A percentile compares a stretch with the other conserved stretches of the same genome.
phyloP scores from a whole-genome alignment of 768 basidiomycete species.

The Serendipita vermifera region DNA sequence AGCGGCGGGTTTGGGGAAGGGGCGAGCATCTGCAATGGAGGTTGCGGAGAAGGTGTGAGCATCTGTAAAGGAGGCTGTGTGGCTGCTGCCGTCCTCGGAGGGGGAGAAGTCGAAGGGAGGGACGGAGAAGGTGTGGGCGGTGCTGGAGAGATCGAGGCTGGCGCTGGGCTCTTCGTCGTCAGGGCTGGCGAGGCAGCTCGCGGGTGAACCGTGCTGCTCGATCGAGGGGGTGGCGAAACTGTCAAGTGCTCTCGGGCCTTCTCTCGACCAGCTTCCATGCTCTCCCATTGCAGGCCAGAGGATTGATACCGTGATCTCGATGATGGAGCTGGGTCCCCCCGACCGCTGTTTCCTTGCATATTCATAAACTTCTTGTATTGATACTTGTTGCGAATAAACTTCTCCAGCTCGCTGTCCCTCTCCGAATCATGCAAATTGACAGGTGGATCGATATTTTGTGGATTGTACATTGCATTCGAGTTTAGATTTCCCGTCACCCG shows the following conservation, averaged over 20 bases:
- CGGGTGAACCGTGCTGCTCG: not conserved
- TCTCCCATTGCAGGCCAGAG: not conserved
- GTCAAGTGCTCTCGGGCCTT: not conserved
- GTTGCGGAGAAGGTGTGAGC: not conserved
- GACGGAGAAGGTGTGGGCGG: not conserved
- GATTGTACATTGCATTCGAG: slow-evolving; percentile 70
- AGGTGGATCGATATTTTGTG: slow-evolving; percentile 71
- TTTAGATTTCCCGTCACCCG: slow-evolving; percentile 65
- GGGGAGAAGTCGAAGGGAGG: no score
- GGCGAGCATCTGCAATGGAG: not conserved
- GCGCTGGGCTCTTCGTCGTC: not conserved
- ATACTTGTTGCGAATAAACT: slow-evolving; percentile 68
- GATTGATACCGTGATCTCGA: not conserved
- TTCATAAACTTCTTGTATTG: slow-evolving; percentile 1
- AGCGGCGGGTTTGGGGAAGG: not conserved
- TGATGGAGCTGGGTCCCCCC: not conserved
- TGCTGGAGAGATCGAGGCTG: not conserved
- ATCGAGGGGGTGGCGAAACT: not conserved
- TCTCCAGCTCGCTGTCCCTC: slow-evolving; percentile 82
- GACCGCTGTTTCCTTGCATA: no score
- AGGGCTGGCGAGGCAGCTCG: not conserved
- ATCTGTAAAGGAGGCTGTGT: not conserved
- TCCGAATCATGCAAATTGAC: slow-evolving; percentile 64
- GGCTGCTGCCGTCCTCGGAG: not conserved
- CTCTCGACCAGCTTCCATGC: not conserved